A percentile compares a stretch with the other conserved stretches of the same genome.
These are phyloP conservation scores for Erysiphe pulchra DNA, from an alignment of 2,329 filamentous ascomycete species.

Conservation along the genomic window DNA sequence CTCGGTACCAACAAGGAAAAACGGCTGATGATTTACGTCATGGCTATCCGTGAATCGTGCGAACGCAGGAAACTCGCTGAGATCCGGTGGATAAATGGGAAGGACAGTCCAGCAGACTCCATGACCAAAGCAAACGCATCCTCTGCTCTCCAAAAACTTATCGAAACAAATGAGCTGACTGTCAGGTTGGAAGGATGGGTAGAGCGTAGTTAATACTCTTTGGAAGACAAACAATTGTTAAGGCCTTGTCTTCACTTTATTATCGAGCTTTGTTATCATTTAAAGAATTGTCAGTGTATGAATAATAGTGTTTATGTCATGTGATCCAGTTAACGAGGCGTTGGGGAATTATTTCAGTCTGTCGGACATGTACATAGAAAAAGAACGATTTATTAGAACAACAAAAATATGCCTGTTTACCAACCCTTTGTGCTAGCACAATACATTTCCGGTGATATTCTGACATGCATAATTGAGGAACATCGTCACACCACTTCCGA, in stretches of 20 bases:
- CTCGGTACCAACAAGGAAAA: not conserved
- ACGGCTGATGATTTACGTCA: not conserved
- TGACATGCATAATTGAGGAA: too few species aligned
- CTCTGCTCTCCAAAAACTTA: not conserved
- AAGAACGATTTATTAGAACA: too few species aligned
- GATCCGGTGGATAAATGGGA: not conserved
- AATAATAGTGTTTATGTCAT: not conserved
- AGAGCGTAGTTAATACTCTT: not conserved
- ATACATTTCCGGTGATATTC: too few species aligned
- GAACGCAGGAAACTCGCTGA: not conserved
- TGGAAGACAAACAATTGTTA: not conserved
- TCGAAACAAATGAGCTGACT: not conserved
- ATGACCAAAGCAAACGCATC: not conserved
- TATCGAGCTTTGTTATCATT: not conserved
- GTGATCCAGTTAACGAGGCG: too few species aligned
- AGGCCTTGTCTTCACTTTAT: not conserved
- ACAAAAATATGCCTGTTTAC: too few species aligned
- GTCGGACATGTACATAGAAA: too few species aligned
- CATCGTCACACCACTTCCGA: too few species aligned
- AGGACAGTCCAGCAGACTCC: not conserved
- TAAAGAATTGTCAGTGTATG: not conserved
- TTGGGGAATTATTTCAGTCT: too few species aligned
- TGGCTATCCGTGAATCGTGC: not conserved
- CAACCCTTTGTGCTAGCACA: too few species aligned
- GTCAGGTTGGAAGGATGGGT: not conserved